Percentiles rank a stretch among this genome's conserved stretches.
Evolutionary conservation across 2,329 filamentous ascomycete species (phyloP).

Genomic region (Fusarium phyllophilum): DNA sequence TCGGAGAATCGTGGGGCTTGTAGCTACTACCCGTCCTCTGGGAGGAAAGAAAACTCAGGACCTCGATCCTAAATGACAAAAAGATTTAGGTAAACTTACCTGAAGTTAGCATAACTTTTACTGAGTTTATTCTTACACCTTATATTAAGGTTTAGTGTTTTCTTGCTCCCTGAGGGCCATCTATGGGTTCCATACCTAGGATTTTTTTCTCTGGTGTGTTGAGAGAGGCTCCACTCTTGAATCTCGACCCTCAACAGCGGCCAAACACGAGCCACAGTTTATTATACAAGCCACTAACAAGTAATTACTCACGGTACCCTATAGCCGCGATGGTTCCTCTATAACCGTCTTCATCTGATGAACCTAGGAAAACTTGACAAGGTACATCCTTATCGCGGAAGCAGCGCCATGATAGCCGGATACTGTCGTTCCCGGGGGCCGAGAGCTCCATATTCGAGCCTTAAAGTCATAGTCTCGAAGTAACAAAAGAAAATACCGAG

Average conservation of each 20-base stretch:
- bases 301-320: slow-evolving; percentile 6
- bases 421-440: neutral
- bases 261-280: slow-evolving; percentile 2
- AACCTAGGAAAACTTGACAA: neutral
- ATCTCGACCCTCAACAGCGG: neutral
- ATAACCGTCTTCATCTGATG: neutral
- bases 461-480: neutral
- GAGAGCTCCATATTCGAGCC: neutral
- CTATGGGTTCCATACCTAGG: neutral
- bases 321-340: neutral
- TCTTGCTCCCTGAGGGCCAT: neutral
- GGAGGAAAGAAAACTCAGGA: too few species aligned
- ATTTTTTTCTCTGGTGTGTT: slow-evolving; percentile 13
- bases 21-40: too few species aligned
- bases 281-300: neutral
- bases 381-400: neutral
- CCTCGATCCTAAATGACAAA: too few species aligned
- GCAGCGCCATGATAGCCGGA: neutral
- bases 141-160: too few species aligned
- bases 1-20: slow-evolving; percentile 35
- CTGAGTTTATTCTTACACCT: too few species aligned
- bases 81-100: too few species aligned
- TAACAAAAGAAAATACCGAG: neutral
- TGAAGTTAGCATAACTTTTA: too few species aligned
- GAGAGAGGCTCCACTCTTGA: neutral